Base-by-base conservation (phyloP, 768 basidiomycete species). In the Tephrocybe sp. region DNA sequence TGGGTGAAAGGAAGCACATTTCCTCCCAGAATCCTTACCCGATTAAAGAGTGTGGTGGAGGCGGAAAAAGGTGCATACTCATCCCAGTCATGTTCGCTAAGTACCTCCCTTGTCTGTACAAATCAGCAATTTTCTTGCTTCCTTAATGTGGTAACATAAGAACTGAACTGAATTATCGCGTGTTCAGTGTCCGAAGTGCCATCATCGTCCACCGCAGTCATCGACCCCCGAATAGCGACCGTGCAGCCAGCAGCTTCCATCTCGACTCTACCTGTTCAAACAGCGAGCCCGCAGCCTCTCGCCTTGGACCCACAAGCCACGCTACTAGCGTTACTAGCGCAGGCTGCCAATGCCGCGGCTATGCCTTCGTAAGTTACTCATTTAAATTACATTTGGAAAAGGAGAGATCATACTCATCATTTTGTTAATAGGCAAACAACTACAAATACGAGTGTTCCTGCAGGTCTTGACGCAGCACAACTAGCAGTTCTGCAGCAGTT, bases 1-100 rank as follows among this genome's bases (percentile, higher is more conserved):
- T 99, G 96, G 96, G 80, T 78, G 61, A 96, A 95, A 69, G 82
- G 84, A 51, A 82, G 77, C 69, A 96, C 96, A 41, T 99, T 99
- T 73, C 87, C 93, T 50, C 65, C 84, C 61, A 65, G 78, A 59
- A 82, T 89, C 64, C 72, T 95, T 62, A 73, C 83, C 54, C 86
- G 84, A 58, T 76, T 97, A 66, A 73, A 77, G 69, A 80, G 83
- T 67, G 72, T 86, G 67, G 67, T 90, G 69, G 80, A 80, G 70
- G 81, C 79, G 64, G 79, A 77, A 76, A 84, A 92, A 92, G 91
- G 90, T 93, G 89, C 88, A 80, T 92, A 90, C 84, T 77, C 71
- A 69, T 73, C 73, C 71, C 66, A 68, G 63, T 67, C 76, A 72
- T 83, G 78, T 84, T 84, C 84, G 88, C 86, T 87, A 86, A 90